Conservation (phyloP, 495 filamentous ascomycete genomes). For the Hypomontagnella monticulosa region DNA sequence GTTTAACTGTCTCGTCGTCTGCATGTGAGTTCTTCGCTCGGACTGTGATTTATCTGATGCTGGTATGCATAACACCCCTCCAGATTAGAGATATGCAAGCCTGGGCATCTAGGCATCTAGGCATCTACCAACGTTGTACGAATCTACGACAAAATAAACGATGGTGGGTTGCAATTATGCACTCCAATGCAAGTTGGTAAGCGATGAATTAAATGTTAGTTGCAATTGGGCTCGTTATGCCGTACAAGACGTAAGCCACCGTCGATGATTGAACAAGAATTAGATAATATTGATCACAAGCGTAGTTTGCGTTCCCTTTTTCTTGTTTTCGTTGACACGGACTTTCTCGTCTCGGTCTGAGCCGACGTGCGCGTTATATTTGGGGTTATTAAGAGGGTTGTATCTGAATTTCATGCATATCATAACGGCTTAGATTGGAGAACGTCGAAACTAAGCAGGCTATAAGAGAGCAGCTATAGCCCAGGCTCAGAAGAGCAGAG, state of each 20-base stretch:
- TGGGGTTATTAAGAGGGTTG: conserved; percentile 6
- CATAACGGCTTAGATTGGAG: conserved; percentile 19
- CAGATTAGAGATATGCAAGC: conserved; percentile 16
- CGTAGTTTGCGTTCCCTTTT: conserved; percentile 4
- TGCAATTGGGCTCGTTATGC: not conserved
- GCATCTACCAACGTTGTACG: not conserved
- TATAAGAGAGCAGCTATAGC: conserved; percentile 32
- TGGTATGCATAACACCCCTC: conserved; percentile 23
- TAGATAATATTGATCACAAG: not conserved
- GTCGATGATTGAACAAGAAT: too few species aligned
- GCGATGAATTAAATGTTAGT: conserved; percentile 17
- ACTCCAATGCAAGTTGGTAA: conserved; percentile 29
- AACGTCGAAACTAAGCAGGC: conserved; percentile 14
- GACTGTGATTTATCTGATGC: not conserved
- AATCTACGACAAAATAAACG: conserved; percentile 28
- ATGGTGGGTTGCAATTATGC: conserved; percentile 21
- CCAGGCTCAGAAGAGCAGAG: conserved; percentile 7
- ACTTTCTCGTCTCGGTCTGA: conserved; percentile 16
- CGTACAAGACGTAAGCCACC: too few species aligned
- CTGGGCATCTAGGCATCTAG: not conserved
- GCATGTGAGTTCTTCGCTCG: conserved; percentile 1
- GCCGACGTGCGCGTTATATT: conserved; percentile 29
- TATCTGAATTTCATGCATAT: conserved; percentile 37
- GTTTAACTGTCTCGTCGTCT: not conserved
- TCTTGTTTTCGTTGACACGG: not conserved